Conservation (phyloP, 768 basidiomycete genomes). For the Naganishia kalamii region DNA sequence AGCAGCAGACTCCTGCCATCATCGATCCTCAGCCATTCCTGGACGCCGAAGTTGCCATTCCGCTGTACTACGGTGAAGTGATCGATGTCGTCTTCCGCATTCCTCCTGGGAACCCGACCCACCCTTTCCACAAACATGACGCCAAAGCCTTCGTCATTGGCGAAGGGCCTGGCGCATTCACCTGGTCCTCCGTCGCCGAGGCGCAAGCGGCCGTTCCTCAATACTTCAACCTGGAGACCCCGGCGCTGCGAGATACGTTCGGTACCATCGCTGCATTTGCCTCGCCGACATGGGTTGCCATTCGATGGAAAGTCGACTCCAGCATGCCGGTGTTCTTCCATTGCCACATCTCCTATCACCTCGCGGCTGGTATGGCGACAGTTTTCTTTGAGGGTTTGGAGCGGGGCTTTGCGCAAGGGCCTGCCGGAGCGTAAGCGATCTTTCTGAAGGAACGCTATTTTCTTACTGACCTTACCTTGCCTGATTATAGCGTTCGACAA, state of each 20-base stretch:
- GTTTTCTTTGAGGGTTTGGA: constrained; percentile 19
- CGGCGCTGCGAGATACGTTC: constrained; percentile 17
- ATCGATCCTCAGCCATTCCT: constrained; percentile 17
- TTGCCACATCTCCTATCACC: constrained; percentile 14
- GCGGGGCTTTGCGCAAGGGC: not conserved
- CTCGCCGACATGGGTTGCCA: constrained; percentile 14
- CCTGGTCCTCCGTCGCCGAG: constrained; percentile 16
- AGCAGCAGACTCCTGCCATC: constrained; percentile 18
- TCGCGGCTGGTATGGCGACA: constrained; percentile 19
- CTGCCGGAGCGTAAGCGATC: constrained; percentile 7
- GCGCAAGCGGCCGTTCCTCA: constrained; percentile 9
- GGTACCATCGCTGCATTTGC: constrained; percentile 15
- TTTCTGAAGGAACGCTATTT: too few species aligned
- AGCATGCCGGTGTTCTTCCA: constrained; percentile 16
- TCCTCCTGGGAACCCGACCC: constrained; percentile 16
- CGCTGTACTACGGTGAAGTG: constrained; percentile 14
- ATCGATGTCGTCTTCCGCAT: constrained; percentile 22
- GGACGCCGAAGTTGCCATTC: constrained; percentile 18
- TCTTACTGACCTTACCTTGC: not conserved
- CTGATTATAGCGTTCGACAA: constrained; percentile 13
- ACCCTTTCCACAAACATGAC: constrained; percentile 23
- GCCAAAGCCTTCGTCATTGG: constrained; percentile 18
- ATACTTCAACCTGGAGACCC: constrained; percentile 21
- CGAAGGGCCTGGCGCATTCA: constrained; percentile 14
- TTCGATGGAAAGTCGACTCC: constrained; percentile 11